Evolutionary conservation across 192 early-diverging fungal genomes (phyloP).

Genomic region (Allomyces javanicus): DNA sequence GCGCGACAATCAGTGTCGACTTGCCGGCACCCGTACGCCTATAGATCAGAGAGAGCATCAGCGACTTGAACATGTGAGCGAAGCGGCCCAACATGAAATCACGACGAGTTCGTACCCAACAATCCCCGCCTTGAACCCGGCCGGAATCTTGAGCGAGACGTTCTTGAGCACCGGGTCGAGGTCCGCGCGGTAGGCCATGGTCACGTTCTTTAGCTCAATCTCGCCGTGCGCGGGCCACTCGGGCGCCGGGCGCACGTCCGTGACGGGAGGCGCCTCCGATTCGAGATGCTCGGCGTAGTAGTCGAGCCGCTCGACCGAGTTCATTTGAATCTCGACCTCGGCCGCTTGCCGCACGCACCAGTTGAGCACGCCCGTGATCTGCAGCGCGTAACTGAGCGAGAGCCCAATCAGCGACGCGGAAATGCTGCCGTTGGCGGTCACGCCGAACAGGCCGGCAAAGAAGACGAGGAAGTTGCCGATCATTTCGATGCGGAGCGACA

Average conservation of each 20-base stretch:
- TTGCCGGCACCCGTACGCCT: conserved; percentile 61
- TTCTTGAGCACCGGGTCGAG: conserved; percentile 17
- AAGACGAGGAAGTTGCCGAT: conserved; percentile 59
- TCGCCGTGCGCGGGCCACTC: conserved; percentile 31
- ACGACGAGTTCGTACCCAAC: conserved; percentile 6
- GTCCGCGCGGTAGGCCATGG: conserved; percentile 28
- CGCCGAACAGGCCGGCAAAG: conserved; percentile 48
- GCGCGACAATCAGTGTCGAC: conserved; percentile 40
- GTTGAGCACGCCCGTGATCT: conserved; percentile 57
- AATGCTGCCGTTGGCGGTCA: conserved; percentile 32
- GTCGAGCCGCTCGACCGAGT: conserved; percentile 32
- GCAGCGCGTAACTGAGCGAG: conserved; percentile 57
- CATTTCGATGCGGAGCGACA: conserved; percentile 57
- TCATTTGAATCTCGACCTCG: conserved; percentile 42
- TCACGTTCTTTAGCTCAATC: conserved; percentile 27
- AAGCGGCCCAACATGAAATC: background rate
- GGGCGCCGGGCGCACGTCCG: background rate
- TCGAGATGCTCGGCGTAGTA: conserved; percentile 21
- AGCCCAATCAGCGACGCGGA: conserved; percentile 56
- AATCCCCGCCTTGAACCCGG: conserved; percentile 8
- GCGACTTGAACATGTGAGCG: background rate
- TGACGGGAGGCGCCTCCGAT: conserved; percentile 12
- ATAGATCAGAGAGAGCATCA: background rate
- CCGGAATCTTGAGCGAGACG: conserved; percentile 11
- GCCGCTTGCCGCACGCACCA: conserved; percentile 61